phyloP scores from a whole-genome alignment of 164 flowering plant species.

The Kingdonia uniflora region DNA sequence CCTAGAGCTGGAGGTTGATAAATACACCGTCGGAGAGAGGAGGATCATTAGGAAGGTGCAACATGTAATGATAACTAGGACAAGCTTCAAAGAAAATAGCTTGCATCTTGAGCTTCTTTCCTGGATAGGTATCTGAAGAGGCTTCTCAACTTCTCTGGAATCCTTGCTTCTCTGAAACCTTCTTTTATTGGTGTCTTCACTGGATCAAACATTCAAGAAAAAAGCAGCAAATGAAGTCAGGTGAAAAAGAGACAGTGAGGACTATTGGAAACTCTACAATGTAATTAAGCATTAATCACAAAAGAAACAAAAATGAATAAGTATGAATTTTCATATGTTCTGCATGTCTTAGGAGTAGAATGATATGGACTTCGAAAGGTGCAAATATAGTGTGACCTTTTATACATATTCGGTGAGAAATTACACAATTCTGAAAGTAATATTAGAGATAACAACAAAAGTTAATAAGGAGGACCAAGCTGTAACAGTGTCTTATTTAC shows the following conservation, averaged over 20 bases:
- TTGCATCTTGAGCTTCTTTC: slow-evolving; percentile 47
- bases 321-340: too few species aligned
- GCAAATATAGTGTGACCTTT: too few species aligned
- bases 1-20: slow-evolving; percentile 29
- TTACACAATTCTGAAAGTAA: too few species aligned
- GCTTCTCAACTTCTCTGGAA: slow-evolving; percentile 43
- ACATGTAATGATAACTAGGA: slow-evolving; percentile 35
- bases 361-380: too few species aligned
- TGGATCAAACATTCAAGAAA: slow-evolving; percentile 17
- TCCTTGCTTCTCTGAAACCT: slow-evolving; percentile 32
- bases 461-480: too few species aligned
- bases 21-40: slow-evolving; percentile 40
- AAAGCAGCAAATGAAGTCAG: neutral
- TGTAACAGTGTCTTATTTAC: too few species aligned
- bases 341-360: too few species aligned
- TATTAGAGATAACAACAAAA: too few species aligned
- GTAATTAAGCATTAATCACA: too few species aligned
- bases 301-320: too few species aligned
- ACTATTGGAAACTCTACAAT: too few species aligned
- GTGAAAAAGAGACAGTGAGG: neutral
- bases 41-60: slow-evolving; percentile 48
- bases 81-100: slow-evolving; percentile 35
- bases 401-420: too few species aligned
- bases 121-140: slow-evolving; percentile 22
- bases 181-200: slow-evolving; percentile 41